phyloP scores from a whole-genome alignment of 2,329 filamentous ascomycete genomes.

The Alternaria atra region DNA sequence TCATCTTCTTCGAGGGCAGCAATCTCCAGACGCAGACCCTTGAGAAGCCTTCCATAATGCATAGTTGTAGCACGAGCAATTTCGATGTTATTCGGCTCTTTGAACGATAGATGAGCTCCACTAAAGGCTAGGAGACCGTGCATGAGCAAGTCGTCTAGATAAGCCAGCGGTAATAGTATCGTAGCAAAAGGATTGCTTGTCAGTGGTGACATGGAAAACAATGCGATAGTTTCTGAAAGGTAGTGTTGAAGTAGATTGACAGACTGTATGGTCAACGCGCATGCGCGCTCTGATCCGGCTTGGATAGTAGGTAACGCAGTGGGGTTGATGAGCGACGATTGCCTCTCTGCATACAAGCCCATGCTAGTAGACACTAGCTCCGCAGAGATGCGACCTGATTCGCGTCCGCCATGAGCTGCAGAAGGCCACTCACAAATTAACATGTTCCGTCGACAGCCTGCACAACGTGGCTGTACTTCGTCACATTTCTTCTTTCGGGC shows the following conservation, averaged over 20 bases:
- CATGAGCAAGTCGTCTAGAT: background rate
- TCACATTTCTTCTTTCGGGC: background rate
- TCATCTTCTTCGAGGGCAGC: too few relatives aligned
- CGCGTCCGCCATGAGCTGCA: background rate
- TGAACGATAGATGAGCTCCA: background rate
- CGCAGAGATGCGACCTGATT: too few relatives aligned
- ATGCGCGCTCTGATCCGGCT: too few relatives aligned
- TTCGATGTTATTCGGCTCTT: background rate
- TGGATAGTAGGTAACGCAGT: too few relatives aligned
- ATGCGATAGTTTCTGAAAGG: too few relatives aligned
- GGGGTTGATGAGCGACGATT: too few relatives aligned
- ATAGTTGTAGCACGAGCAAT: background rate
- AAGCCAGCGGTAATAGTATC: background rate
- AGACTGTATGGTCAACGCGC: too few relatives aligned
- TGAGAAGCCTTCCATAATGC: background rate
- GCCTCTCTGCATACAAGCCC: too few relatives aligned
- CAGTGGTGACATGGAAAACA: background rate
- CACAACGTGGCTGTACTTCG: background rate
- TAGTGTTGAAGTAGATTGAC: too few relatives aligned
- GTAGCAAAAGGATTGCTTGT: background rate
- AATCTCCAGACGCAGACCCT: background rate
- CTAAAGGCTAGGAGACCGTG: background rate
- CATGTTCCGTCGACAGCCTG: background rate
- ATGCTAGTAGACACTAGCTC: too few relatives aligned
- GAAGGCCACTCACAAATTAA: background rate